These are phyloP conservation scores for Dianthus caryophyllus DNA, from an alignment of 148 eudicot species.

Conservation along the genomic window DNA sequence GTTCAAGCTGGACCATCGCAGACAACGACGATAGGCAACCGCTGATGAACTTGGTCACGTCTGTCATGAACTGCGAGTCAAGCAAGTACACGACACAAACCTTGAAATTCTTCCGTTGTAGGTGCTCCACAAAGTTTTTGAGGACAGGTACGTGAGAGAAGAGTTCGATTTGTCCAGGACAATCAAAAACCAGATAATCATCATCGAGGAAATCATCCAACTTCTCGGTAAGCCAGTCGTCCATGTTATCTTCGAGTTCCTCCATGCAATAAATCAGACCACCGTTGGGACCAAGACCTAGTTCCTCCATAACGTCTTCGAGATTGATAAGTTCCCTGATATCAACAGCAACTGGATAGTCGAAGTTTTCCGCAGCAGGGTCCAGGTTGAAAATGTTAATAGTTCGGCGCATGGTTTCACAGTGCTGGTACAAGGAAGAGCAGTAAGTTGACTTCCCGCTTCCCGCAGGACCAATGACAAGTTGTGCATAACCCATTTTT, in stretches of 20 bases:
- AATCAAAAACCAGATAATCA: slow-evolving; percentile 89
- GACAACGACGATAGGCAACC: slow-evolving; percentile 95
- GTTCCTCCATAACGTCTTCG: slow-evolving; percentile 97
- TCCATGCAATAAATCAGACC: slow-evolving; percentile 96
- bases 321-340: slow-evolving; percentile 73
- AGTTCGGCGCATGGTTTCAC: slow-evolving; percentile 60
- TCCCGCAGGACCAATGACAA: slow-evolving; percentile 82
- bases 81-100: slow-evolving; percentile 92
- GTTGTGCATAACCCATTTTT: slow-evolving; percentile 77
- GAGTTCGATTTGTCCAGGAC: slow-evolving; percentile 97
- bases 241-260: slow-evolving; percentile 85
- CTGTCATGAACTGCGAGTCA: slow-evolving; percentile 97
- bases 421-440: slow-evolving; percentile 72
- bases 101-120: slow-evolving; percentile 75
- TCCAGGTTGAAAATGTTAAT: slow-evolving; percentile 78
- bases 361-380: slow-evolving; percentile 93
- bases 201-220: slow-evolving; percentile 80
- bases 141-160: slow-evolving; percentile 91
- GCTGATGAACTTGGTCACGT: slow-evolving; percentile 94
- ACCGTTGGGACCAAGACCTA: slow-evolving; percentile 90
- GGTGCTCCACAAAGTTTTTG: slow-evolving; percentile 85
- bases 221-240: slow-evolving; percentile 85
- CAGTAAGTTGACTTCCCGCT: slow-evolving; percentile 97
- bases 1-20: slow-evolving; percentile 93
- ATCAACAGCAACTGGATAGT: slow-evolving; percentile 92